phyloP scores from a whole-genome alignment of 2,329 filamentous ascomycete genomes.

The Coniella vitis region DNA sequence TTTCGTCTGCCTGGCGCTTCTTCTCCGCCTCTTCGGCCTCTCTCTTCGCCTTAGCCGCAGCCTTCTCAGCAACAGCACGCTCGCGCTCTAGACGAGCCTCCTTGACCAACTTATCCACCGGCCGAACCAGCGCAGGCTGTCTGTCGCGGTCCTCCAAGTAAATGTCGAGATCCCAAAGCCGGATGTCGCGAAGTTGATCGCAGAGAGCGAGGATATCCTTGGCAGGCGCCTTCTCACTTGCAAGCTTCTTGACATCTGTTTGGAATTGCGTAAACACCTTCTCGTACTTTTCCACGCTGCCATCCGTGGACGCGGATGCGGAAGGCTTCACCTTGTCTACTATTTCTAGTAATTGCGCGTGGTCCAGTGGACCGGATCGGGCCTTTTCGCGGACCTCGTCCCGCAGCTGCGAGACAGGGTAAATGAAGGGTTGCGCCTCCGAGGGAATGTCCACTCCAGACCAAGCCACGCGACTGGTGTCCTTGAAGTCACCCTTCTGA shows the following conservation, averaged over 20 bases:
- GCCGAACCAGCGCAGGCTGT: slow-evolving; percentile 55
- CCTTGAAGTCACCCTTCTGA: slow-evolving; percentile 29
- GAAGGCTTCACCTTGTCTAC: slow-evolving; percentile 17
- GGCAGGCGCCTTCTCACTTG: slow-evolving; percentile 37
- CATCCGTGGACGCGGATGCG: slow-evolving; percentile 7
- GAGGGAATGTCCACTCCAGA: slow-evolving; percentile 56
- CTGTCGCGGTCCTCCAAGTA: slow-evolving; percentile 62
- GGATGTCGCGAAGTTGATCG: slow-evolving; percentile 57
- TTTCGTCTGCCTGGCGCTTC: slow-evolving; percentile 31
- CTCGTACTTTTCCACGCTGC: slow-evolving; percentile 20
- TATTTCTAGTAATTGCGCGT: slow-evolving; percentile 14
- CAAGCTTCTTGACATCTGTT: slow-evolving; percentile 35
- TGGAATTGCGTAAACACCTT: slow-evolving; percentile 30
- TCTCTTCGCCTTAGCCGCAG: slow-evolving; percentile 29
- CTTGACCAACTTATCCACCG: slow-evolving; percentile 52
- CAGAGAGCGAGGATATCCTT: slow-evolving; percentile 59
- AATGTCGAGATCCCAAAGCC: slow-evolving; percentile 59
- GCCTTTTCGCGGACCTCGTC: slow-evolving; percentile 28
- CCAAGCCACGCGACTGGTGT: slow-evolving; percentile 50
- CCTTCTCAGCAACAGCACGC: slow-evolving; percentile 42
- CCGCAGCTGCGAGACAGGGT: slow-evolving; percentile 40
- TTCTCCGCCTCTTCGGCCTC: slow-evolving; percentile 31
- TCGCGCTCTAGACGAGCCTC: slow-evolving; percentile 48
- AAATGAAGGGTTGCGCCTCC: slow-evolving; percentile 52
- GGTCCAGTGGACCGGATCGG: slow-evolving; percentile 33